phyloP scores from a whole-genome alignment of 768 basidiomycete species.

The Pholiota molesta region DNA sequence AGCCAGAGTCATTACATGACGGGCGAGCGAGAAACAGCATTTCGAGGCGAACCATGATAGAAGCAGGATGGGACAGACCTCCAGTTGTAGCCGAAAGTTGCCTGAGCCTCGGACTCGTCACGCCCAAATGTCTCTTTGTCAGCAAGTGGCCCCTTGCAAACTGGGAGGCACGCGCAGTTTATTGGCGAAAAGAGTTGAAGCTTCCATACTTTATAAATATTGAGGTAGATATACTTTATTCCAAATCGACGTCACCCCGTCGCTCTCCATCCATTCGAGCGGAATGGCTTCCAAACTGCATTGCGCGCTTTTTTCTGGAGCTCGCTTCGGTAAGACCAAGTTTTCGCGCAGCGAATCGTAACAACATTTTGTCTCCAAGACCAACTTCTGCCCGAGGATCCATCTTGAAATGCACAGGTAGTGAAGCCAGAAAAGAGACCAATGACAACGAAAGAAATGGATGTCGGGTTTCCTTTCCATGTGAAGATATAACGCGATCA shows the following conservation, averaged over 20 bases:
- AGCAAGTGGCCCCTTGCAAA: too few relatives aligned
- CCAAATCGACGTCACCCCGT: slow-evolving; percentile 51
- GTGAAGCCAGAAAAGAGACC: slow-evolving; percentile 71
- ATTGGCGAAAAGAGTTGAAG: too few relatives aligned
- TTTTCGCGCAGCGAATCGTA: slow-evolving; percentile 70
- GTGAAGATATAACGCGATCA: slow-evolving; percentile 89
- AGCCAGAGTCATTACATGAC: not conserved
- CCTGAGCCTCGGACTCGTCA: not conserved
- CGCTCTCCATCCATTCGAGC: slow-evolving; percentile 78
- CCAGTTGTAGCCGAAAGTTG: not conserved
- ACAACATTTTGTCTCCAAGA: slow-evolving; percentile 85
- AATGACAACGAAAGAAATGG: slow-evolving; percentile 86
- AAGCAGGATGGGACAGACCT: not conserved
- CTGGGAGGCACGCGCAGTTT: too few relatives aligned
- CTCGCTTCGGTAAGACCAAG: slow-evolving; percentile 81
- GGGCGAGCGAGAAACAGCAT: not conserved
- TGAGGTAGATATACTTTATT: slow-evolving; percentile 13
- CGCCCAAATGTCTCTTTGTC: not conserved
- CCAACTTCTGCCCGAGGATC: slow-evolving; percentile 79
- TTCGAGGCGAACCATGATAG: not conserved
- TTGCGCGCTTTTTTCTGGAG: slow-evolving; percentile 83
- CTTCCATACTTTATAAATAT: too few relatives aligned
- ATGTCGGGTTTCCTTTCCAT: slow-evolving; percentile 91
- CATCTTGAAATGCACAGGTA: slow-evolving; percentile 83
- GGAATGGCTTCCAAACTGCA: slow-evolving; percentile 95